These are phyloP conservation scores for Neonectria magnoliae DNA, from an alignment of 2,329 filamentous ascomycete species.

Conservation along the genomic window DNA sequence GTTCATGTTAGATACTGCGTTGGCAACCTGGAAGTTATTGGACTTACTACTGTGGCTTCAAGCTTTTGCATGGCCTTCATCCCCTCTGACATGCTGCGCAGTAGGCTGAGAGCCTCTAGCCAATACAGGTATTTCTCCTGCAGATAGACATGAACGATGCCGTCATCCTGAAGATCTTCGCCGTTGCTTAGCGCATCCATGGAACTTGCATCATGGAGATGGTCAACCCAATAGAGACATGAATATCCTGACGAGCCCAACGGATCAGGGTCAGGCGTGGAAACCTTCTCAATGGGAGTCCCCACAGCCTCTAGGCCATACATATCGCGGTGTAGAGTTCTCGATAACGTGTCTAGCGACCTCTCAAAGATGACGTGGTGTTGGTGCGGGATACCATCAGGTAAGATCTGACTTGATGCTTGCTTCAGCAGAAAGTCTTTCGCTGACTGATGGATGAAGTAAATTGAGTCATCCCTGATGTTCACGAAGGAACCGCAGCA, in stretches of 20 bases:
- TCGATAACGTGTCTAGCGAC: slow-evolving; percentile 47
- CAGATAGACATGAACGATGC: not conserved
- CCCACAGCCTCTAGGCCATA: slow-evolving; percentile 42
- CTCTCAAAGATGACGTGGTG: slow-evolving; percentile 47
- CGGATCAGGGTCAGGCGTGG: slow-evolving; percentile 18
- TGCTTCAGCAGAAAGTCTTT: slow-evolving; percentile 52
- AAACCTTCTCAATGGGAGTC: slow-evolving; percentile 21
- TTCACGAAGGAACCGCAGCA: slow-evolving; percentile 53
- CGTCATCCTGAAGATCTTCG: not conserved
- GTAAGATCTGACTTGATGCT: slow-evolving; percentile 42
- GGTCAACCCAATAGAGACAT: slow-evolving; percentile 37
- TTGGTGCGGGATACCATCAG: slow-evolving; percentile 34
- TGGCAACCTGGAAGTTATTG: not conserved
- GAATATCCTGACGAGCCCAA: slow-evolving; percentile 30
- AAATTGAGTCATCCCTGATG: slow-evolving; percentile 41
- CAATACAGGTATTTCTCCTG: slow-evolving; percentile 47
- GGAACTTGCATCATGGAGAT: slow-evolving; percentile 14
- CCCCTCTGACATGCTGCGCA: slow-evolving; percentile 31
- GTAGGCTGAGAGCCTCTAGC: slow-evolving; percentile 54
- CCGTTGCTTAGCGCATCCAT: not conserved
- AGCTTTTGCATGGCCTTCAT: not conserved
- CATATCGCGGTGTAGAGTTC: slow-evolving; percentile 48
- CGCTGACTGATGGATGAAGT: slow-evolving; percentile 55
- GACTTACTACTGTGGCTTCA: not conserved
- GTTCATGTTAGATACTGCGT: not conserved